phyloP scores from a whole-genome alignment of 2,329 filamentous ascomycete genomes.

The Trichoderma pleuroti region DNA sequence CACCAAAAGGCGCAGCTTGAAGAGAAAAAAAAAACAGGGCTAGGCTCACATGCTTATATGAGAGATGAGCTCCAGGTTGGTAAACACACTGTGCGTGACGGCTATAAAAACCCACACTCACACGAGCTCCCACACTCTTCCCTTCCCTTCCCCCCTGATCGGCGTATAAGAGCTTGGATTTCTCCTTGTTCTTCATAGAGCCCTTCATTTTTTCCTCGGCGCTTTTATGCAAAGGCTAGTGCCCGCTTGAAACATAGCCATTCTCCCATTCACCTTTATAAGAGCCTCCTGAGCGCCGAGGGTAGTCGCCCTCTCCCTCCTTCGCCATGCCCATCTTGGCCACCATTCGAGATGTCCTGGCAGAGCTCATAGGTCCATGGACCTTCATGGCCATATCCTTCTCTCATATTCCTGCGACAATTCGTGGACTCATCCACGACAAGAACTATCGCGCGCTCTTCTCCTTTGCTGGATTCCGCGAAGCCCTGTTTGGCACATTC shows the following conservation, averaged over 20 bases:
- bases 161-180: background rate
- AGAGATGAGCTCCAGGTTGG: background rate
- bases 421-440: conserved; percentile 40
- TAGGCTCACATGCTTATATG: background rate
- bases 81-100: conserved; percentile 9
- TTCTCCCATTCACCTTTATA: background rate
- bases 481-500: conserved; percentile 59
- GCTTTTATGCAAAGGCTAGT: background rate
- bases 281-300: background rate
- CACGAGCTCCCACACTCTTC: conserved; percentile 11
- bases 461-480: conserved; percentile 40
- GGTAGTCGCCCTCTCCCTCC: background rate
- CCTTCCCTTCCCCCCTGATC: background rate
- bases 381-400: conserved; percentile 49
- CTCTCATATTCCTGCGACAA: conserved; percentile 49
- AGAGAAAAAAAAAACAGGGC: background rate
- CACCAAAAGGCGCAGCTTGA: conserved; percentile 4
- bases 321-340: conserved; percentile 27
- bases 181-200: background rate
- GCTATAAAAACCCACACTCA: conserved; percentile 23
- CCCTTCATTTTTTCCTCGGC: background rate
- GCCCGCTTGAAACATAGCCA: background rate
- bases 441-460: conserved; percentile 38
- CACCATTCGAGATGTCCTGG: conserved; percentile 28
- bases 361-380: conserved; percentile 46